Base-by-base conservation (phyloP, 169 alveolate species). In the Cryptosporidium ubiquitum region DNA sequence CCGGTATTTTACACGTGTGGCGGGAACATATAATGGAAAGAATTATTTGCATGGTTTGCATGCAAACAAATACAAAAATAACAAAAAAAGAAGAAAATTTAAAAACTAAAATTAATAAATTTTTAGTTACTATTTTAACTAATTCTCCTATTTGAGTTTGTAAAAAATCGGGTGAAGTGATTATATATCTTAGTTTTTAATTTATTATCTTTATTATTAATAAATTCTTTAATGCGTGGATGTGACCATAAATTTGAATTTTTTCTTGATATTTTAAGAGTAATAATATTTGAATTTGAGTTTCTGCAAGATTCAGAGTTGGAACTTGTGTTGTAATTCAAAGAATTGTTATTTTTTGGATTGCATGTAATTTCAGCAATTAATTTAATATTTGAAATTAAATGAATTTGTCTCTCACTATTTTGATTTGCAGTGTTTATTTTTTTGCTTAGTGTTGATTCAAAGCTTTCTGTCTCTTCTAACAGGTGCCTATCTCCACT, bases 181-280 rank as follows among this genome's bases (percentile, higher is more conserved):
- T 23, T 49, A 31, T 29, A 2, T 14, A 51, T 5, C 44, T 31
- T 20, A 47, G 39, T 29, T 12, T 6, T 49, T 16, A 49, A 49
- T 26, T 51, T 29, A 16, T 33, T 51, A 14, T 26, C 26, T 49
- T 51, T 18, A 51, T 26, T 47, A 16, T 49, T 39, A 70, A 58
- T 73, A 33, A 73, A 58, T 14, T 73, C 85, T 23, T 58, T 73
- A 55, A 73, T 73, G 6, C 70, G 55, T 5, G 85, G 85, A 6
- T 73, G 70, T 2, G 70, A 52, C 68, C 68, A 58, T 37, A 73
- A 52, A 55, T 73, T 55, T 73, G 85, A 73, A 51, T 73, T 73
- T 26, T 58, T 73, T 26, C 42, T 73, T 26, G 69, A 73, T 52
- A 73, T 73, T 55, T 58, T 73, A 18, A 73, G 58, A 9, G 85